Evolutionary conservation across 768 basidiomycete genomes (phyloP), one percentile per base, ranked within the genome.

Genomic region (Trametes gibbosa): DNA sequence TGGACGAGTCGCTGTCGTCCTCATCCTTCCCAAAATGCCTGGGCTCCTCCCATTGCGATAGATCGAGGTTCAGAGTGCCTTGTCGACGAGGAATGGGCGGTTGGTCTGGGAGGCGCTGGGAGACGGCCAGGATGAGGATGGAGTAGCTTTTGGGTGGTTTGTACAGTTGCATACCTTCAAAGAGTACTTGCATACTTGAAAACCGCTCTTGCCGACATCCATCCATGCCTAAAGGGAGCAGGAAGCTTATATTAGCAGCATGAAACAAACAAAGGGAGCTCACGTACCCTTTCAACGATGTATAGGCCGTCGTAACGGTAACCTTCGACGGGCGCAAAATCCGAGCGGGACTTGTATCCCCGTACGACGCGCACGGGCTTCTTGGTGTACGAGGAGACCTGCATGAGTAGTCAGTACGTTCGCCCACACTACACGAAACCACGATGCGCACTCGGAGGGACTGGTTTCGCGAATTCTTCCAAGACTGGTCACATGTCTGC

Each of bases 301-400:
- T 67, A 67, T 6, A 67, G 56, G 0, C 66, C 66, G 40, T 67
- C 66, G 34, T 67, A 67, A 12, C 66, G 58, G 37, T 63, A 67
- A 14, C 66, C 63, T 24, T 53, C 19, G 0, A 50, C 42, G 4
- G 66, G 66, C 0, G 66, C 66, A 16, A 32, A 67, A 17, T 60
- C 53, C 3, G 66, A 64, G 8, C 51, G 57, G 1, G 59, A 52
- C 5, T 58, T 60, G 45, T 41, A 58, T 16, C 63, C 61, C 17
- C 66, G 57, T 1, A 67, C 35, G 6, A 67, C 66, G 1, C 66
- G 63, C 1, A 67, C 63, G 12, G 66, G 66, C 45, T 59, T 61
- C 54, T 53, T 41, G 1, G 61, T 65, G 1, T 23, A 23, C 2
- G 56, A 56, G 9, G 66, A 67, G 6, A 62, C 43, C 65, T 66